Evolutionary conservation across 2,329 filamentous ascomycete genomes (phyloP).

Genomic region (Botrytis galanthina): DNA sequence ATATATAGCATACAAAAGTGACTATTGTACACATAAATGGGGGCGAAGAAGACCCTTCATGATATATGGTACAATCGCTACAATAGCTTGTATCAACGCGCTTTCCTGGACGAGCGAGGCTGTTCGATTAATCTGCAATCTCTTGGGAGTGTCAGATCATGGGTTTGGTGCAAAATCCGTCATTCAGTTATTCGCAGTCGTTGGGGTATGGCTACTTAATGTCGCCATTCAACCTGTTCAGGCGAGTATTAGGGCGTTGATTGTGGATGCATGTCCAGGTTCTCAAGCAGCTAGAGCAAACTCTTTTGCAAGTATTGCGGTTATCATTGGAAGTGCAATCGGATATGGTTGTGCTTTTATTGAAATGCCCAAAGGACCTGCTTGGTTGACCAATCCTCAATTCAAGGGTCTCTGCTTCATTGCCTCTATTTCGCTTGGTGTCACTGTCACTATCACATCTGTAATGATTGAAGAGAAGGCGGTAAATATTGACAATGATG

Average conservation of each 20-base stretch:
- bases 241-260: constrained; percentile 36
- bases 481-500: neutral
- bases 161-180: neutral
- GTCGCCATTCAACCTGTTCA: constrained; percentile 39
- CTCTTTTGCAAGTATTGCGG: constrained; percentile 36
- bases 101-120: neutral
- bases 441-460: neutral
- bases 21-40: constrained; percentile 43
- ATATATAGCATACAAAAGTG: constrained; percentile 52
- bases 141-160: neutral
- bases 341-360: constrained; percentile 28
- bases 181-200: constrained; percentile 44
- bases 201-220: constrained; percentile 45
- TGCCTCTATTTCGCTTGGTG: neutral
- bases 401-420: constrained; percentile 1
- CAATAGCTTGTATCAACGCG: constrained; percentile 42
- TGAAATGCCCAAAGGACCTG: neutral
- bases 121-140: neutral
- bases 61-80: constrained; percentile 47
- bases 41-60: constrained; percentile 54
- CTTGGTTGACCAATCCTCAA: neutral
- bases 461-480: neutral
- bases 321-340: constrained; percentile 36
- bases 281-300: constrained; percentile 37
- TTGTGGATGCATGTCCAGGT: constrained; percentile 36